Conservation (phyloP, 129 eudicot genomes). For the Kitagawia praeruptora region DNA sequence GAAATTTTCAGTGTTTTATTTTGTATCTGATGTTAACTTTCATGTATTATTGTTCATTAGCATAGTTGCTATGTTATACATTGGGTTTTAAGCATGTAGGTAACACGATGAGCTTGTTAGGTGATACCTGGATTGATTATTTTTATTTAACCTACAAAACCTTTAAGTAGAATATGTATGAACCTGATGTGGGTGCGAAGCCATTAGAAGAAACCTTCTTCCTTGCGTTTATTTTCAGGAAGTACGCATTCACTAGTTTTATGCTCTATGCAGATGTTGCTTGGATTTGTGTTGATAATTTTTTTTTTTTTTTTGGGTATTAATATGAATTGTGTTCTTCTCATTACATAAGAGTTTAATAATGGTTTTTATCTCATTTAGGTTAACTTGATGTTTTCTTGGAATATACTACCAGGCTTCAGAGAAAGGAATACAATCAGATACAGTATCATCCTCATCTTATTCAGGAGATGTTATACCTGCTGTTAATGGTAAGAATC, state of each 20-base stretch:
- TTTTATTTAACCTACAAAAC: neutral
- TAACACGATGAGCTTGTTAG: neutral
- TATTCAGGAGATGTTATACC: slow-evolving; percentile 24
- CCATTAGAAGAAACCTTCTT: too few species aligned
- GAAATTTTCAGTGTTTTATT: neutral
- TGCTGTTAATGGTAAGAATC: slow-evolving; percentile 33
- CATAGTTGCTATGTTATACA: neutral
- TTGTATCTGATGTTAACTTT: neutral
- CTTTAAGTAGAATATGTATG: neutral
- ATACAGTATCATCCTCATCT: slow-evolving; percentile 13
- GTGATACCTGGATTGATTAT: neutral
- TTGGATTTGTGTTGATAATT: neutral
- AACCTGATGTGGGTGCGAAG: neutral
- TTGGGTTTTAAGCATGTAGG: neutral
- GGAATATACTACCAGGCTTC: slow-evolving; percentile 25
- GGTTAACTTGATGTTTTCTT: neutral
- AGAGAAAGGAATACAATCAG: slow-evolving; percentile 28
- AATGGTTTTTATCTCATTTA: neutral
- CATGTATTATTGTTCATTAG: neutral
- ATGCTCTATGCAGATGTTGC: neutral
- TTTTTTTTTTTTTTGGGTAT: neutral
- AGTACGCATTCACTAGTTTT: neutral
- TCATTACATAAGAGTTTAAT: neutral
- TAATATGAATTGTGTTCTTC: neutral
- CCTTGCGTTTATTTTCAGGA: neutral